Evolutionary conservation across 352 stramenopile genomes (phyloP).

Genomic region (Phytopythium aichiense): DNA sequence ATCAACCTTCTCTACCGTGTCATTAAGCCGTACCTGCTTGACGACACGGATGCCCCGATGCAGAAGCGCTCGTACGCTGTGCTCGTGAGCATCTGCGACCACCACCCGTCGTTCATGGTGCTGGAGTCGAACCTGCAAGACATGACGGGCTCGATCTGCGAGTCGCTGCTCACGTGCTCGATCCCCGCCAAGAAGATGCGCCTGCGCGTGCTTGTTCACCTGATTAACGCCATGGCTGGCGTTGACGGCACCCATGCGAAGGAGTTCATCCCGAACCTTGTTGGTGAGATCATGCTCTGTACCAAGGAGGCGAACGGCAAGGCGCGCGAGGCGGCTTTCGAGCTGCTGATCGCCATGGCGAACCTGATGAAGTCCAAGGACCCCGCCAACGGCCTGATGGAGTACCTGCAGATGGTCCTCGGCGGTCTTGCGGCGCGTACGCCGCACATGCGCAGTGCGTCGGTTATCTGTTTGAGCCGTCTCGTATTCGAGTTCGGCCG

Average conservation of each 20-base stretch:
- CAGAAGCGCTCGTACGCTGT: slow-evolving; percentile 88
- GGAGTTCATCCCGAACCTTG: slow-evolving; percentile 87
- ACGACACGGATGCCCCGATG: slow-evolving; percentile 82
- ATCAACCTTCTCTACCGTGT: slow-evolving; percentile 83
- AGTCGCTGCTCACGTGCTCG: slow-evolving; percentile 93
- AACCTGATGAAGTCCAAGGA: slow-evolving; percentile 65
- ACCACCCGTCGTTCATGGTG: slow-evolving; percentile 74
- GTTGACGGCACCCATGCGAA: slow-evolving; percentile 53
- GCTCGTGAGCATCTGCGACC: slow-evolving; percentile 84
- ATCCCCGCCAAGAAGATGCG: slow-evolving; percentile 95
- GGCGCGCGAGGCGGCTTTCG: slow-evolving; percentile 85
- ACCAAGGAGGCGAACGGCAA: slow-evolving; percentile 97
- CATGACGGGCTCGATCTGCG: slow-evolving; percentile 91
- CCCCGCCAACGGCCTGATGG: slow-evolving; percentile 62
- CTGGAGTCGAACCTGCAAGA: slow-evolving; percentile 85
- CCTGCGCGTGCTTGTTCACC: slow-evolving; percentile 85
- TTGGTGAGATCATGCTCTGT: slow-evolving; percentile 95
- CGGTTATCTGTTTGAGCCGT: slow-evolving; percentile 92
- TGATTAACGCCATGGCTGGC: slow-evolving; percentile 65
- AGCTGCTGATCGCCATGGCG: slow-evolving; percentile 83
- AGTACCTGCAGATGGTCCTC: slow-evolving; percentile 93
- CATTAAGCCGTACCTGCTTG: slow-evolving; percentile 85
- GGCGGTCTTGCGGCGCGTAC: slow-evolving; percentile 91
- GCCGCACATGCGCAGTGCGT: slow-evolving; percentile 94
- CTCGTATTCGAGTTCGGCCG: slow-evolving; percentile 94